Evolutionary conservation across 345 rosid genomes (phyloP).

Genomic region (Turnera subulata): DNA sequence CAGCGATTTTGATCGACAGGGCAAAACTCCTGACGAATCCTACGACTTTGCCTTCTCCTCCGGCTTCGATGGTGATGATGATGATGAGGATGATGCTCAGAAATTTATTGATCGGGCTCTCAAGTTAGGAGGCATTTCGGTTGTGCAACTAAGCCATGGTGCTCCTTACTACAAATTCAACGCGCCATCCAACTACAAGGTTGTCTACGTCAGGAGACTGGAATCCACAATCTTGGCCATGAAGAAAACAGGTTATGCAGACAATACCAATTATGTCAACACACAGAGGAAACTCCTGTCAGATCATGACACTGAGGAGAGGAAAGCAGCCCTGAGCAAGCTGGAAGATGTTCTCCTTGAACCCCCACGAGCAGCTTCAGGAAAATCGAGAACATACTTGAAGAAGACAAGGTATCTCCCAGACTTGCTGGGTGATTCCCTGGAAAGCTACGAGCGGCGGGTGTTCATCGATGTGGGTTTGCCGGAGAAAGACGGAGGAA

Average conservation of each 20-base stretch:
- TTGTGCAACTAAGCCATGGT: constrained; percentile 25
- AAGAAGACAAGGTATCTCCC: constrained; percentile 59
- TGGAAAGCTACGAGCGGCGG: constrained; percentile 55
- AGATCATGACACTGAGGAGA: constrained; percentile 28
- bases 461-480: constrained; percentile 61
- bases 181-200: constrained; percentile 44
- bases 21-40: constrained; percentile 28
- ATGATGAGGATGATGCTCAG: constrained; percentile 4
- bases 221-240: constrained; percentile 38
- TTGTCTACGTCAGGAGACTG: constrained; percentile 44
- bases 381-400: constrained; percentile 49
- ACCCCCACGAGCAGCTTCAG: constrained; percentile 67
- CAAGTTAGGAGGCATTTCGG: constrained; percentile 55
- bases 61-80: constrained; percentile 27
- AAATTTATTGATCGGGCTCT: constrained; percentile 57
- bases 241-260: constrained; percentile 39
- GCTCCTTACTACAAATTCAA: constrained; percentile 27
- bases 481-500: constrained; percentile 39
- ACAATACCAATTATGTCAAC: neutral
- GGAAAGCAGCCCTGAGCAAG: constrained; percentile 47
- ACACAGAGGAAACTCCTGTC: constrained; percentile 32
- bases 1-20: constrained; percentile 39
- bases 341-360: constrained; percentile 77
- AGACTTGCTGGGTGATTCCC: constrained; percentile 52
- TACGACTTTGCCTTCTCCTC: constrained; percentile 46